Evolutionary conservation across 306 rosid genomes (phyloP).

Genomic region (Alnus rubra): DNA sequence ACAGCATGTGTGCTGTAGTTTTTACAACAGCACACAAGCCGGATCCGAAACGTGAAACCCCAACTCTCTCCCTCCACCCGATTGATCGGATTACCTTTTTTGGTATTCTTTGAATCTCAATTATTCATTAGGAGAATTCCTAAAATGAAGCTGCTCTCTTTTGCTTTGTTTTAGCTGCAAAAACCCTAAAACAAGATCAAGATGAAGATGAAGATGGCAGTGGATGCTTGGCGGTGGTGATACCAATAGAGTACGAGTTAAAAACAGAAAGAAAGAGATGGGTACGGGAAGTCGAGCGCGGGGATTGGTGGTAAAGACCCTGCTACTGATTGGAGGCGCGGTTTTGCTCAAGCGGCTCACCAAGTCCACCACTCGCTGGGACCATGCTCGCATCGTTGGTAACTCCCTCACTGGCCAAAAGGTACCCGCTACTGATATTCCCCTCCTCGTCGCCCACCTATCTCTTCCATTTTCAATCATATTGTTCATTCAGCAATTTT

Average conservation of each 20-base stretch:
- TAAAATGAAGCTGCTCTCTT: background rate
- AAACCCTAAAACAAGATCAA: background rate
- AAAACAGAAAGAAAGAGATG: constrained; percentile 28
- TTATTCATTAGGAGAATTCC: background rate
- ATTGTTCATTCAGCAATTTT: background rate
- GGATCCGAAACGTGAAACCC: background rate
- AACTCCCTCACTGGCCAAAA: constrained; percentile 87
- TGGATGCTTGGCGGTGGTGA: no score
- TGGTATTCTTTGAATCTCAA: background rate
- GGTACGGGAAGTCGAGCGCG: constrained; percentile 60
- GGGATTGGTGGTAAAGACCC: constrained; percentile 67
- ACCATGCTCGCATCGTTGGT: constrained; percentile 80
- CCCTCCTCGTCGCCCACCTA: background rate
- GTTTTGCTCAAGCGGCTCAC: constrained; percentile 81
- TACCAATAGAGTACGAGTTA: no score
- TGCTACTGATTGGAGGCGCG: constrained; percentile 82
- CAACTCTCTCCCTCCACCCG: background rate
- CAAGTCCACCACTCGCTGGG: constrained; percentile 99
- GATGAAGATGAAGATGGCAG: background rate
- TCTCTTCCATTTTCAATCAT: background rate
- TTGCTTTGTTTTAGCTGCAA: no score
- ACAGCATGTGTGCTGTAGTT: no score
- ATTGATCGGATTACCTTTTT: background rate
- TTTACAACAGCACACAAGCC: no score
- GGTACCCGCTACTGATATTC: constrained; percentile 27